Percentiles rank a stretch among this genome's conserved stretches.
These are phyloP conservation scores for Trichosporon coremiiforme DNA, from an alignment of 1,284 basidiomycete species.

Conservation along the genomic window DNA sequence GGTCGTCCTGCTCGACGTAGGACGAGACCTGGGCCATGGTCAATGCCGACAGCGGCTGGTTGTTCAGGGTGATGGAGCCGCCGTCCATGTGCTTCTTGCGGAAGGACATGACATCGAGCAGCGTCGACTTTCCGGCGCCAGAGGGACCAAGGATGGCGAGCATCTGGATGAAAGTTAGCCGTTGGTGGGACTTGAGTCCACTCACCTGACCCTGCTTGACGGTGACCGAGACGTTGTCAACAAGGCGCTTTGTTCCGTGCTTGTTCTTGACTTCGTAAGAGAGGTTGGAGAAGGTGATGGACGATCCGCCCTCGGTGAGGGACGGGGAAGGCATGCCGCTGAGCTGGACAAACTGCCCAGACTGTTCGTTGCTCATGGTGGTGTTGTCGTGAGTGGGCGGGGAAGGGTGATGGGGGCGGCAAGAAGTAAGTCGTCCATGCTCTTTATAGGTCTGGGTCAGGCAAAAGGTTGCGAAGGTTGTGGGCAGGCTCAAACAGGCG, in stretches of 20 bases:
- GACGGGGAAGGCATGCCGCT: conserved; percentile 10
- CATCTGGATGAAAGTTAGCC: conserved; percentile 24
- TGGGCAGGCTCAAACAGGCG: not conserved
- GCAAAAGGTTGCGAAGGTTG: not conserved
- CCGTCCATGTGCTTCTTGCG: conserved; percentile 37
- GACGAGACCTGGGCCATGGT: conserved; percentile 34
- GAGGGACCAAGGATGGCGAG: conserved; percentile 32
- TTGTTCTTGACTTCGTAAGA: conserved; percentile 32
- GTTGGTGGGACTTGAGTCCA: not conserved
- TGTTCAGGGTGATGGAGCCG: conserved; percentile 30
- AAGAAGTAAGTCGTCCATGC: not conserved
- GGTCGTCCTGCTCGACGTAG: conserved; percentile 57
- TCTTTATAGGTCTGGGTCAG: not conserved
- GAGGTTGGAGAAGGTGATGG: conserved; percentile 25
- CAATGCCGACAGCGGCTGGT: conserved; percentile 20
- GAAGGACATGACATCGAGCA: conserved; percentile 53
- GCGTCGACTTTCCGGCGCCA: conserved; percentile 51
- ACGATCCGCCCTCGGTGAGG: not conserved
- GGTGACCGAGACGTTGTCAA: conserved; percentile 28
- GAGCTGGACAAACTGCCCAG: conserved; percentile 10
- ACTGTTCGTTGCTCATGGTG: not conserved
- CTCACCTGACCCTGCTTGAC: conserved; percentile 27
- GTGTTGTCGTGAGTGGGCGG: not conserved
- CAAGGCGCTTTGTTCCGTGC: conserved; percentile 24
- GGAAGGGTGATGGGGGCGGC: not conserved